Evolutionary conservation across 2,329 filamentous ascomycete genomes (phyloP), one percentile per base, ranked within the genome.

Genomic region (Fusarium sp.): DNA sequence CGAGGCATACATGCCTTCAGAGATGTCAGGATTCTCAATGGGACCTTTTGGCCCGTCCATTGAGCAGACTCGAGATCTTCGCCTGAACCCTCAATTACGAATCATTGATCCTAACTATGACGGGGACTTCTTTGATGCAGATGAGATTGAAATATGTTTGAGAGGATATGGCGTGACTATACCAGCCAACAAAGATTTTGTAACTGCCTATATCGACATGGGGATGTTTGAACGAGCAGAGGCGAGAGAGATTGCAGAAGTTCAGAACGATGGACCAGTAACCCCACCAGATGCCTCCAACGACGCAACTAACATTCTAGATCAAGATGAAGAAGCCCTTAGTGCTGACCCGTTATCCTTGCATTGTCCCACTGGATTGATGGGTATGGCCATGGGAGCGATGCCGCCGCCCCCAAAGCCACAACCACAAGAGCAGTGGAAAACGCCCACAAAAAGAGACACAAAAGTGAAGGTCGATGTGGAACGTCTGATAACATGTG

Each of bases 11-110:
- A 55, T 22, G 9, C 60, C 58, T n/a, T 9, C 58, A 0, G 47
- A 63, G 3, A 47, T 63, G 58, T 63, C 60, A 3, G 60, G 60
- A 1, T 63, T 63, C 11, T 63, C 60, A 0, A 63, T 63, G 40
- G 60, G 60, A 1, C 60, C 60, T 2, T 63, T 63, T 1, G 60
- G 58, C 0, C 60, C 60, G 0, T n/a, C 46, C 1, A 32, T 63
- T 1, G 58, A 63, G 32, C 46, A 63, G 22, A 34, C 46, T 6
- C 11, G 60, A 18, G 60, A 63, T 32, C 10, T 42, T 4, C 46
- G 47, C 3, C 5, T 63, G 12, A 63, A 47, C 4, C 9, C 58
- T 0, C 58, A 63, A 3, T 8, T 63, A 5, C 58, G 60, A 8
- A 63, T 63, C 2, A 55, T 63, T 0, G 60, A 63, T 14, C 42